These are phyloP conservation scores for Penicillium italicum DNA, from an alignment of 2,329 filamentous ascomycete species.

Conservation along the genomic window DNA sequence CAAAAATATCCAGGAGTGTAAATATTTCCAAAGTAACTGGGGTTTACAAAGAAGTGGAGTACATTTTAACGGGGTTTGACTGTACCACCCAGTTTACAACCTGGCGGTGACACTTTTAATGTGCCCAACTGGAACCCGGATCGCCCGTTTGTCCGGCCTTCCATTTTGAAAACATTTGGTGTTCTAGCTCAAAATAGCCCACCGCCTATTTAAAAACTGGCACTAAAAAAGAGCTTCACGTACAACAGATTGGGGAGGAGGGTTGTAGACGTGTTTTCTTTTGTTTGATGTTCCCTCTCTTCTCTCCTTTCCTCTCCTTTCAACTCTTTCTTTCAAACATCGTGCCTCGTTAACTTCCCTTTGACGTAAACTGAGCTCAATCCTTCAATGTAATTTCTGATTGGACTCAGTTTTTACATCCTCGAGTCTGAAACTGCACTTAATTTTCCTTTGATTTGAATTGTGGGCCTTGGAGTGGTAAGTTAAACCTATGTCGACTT, in stretches of 20 bases:
- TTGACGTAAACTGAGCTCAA: background rate
- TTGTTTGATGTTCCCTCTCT: background rate
- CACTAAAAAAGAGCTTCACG: background rate
- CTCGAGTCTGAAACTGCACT: background rate
- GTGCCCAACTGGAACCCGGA: too few relatives aligned
- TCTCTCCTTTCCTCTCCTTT: background rate
- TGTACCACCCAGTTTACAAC: too few relatives aligned
- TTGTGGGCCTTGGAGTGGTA: background rate
- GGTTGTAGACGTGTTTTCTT: background rate
- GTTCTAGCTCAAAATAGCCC: background rate
- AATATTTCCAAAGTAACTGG: too few relatives aligned
- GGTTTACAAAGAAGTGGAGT: too few relatives aligned
- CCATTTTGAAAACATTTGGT: background rate
- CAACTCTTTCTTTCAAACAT: background rate
- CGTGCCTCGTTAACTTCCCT: background rate
- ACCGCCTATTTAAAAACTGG: background rate
- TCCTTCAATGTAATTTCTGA: background rate
- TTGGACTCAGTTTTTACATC: background rate
- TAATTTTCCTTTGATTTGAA: rapidly evolving
- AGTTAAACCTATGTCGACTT: background rate
- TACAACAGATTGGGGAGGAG: background rate
- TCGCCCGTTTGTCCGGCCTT: background rate
- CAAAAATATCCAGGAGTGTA: too few relatives aligned
- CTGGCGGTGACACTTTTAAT: too few relatives aligned
- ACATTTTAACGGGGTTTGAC: too few relatives aligned